Base-by-base conservation (phyloP, 805 yeast species). In the Barnettozyma populi region DNA sequence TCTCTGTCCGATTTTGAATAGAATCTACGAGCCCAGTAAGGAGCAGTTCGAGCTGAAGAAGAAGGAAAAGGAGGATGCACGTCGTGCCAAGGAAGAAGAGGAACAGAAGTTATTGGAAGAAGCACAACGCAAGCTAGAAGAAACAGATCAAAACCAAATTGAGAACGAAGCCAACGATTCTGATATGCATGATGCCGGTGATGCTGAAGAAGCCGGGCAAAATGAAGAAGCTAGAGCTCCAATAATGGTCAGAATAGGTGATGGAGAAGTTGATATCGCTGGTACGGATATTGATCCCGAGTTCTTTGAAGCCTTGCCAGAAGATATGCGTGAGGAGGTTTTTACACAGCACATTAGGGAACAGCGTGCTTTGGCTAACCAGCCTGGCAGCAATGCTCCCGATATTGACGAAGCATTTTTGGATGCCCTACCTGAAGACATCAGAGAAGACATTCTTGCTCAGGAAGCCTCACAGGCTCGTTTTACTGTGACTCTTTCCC, bases 211-310 rank as follows among this genome's bases (percentile, higher is more conserved):
- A 10, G 47, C 7, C 6, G 35, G 14, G 20, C 39, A 13, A 25
- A 19, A 35, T 4, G 19, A 18, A 35, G 34, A 14, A 5, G 31
- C 32, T 24, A 49, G 48, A 16, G 74, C 75, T 14, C 90, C 95
- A 0, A 72, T 86, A 0, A 76, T 74, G 69, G 89, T 90, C 3
- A 71, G 71, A 11, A 84, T 90, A 54, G 90, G 89, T 34, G 95
- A 85, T 21, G 67, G 83, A 24, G 81, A 82, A 44, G 90, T 90
- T 32, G 95, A 90, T 60, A 86, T 90, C 34, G 78, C 90, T 36
- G 95, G 94, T 0, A 82, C 96, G 3, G 97, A 87, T 46, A 88
- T 90, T 49, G 97, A 90, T 66, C 95, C 96, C 0, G 92, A 86
- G 55, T 90, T 89, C 62, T 71, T 90, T 51, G 85, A 84, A 57